phyloP scores from a whole-genome alignment of 2,329 filamentous ascomycete genomes.

The Trichothecium sympodiale region DNA sequence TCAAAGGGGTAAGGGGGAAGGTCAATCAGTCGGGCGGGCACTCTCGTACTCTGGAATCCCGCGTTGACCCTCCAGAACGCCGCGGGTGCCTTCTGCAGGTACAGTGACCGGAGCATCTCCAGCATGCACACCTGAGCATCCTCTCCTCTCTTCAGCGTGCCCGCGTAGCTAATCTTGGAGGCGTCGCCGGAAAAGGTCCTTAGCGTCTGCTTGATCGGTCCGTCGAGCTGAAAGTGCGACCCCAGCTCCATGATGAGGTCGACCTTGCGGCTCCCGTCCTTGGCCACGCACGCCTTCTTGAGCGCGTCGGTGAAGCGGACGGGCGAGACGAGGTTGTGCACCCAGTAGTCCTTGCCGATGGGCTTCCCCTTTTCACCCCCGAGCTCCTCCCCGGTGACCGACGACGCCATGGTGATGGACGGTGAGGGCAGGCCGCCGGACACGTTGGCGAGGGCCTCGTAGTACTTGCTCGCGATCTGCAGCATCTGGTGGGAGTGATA shows the following conservation, averaged over 20 bases:
- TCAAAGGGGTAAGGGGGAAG: constrained; percentile 15
- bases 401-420: constrained; percentile 3
- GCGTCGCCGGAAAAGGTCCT: not conserved
- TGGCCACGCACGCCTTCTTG: not conserved
- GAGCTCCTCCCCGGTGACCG: constrained; percentile 19
- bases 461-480: constrained; percentile 3
- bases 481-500: constrained; percentile 10
- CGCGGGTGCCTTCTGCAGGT: not conserved
- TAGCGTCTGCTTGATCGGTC: constrained; percentile 5
- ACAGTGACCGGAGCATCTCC: constrained; percentile 7
- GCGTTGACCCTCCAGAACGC: not conserved
- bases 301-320: constrained; percentile 8
- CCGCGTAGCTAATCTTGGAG: not conserved
- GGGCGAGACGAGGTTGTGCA: constrained; percentile 11
- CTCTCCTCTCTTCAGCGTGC: not conserved
- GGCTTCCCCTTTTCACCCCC: not conserved
- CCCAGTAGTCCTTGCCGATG: constrained; percentile 10
- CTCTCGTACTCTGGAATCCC: constrained; percentile 6
- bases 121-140: not conserved
- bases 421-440: not conserved
- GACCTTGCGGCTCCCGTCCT: not conserved
- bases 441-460: constrained; percentile 8
- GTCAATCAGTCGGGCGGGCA: constrained; percentile 6
- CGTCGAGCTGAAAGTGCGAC: constrained; percentile 6
- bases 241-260: constrained; percentile 8